Evolutionary conservation across 371 early-diverging fungal genomes (phyloP).

Genomic region (Mucor velutinosus): DNA sequence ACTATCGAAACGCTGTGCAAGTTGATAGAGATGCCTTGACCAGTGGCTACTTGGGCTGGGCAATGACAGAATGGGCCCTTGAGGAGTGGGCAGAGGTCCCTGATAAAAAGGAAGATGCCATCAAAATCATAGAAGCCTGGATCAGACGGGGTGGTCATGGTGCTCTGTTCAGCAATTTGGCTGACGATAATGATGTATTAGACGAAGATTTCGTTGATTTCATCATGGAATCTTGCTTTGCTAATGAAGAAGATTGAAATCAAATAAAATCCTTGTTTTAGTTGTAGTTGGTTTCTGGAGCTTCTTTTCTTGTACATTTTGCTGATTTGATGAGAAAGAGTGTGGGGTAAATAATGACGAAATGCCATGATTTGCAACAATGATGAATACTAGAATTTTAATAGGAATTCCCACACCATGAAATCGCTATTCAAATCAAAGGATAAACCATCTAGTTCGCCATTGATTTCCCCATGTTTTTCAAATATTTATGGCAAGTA

Average conservation of each 20-base stretch:
- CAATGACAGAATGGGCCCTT: conserved; percentile 43
- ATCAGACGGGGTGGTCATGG: conserved; percentile 41
- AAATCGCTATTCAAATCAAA: conserved; percentile 4
- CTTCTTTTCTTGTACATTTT: background rate
- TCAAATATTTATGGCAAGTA: background rate
- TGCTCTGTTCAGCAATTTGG: conserved; percentile 32
- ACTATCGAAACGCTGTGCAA: conserved; percentile 46
- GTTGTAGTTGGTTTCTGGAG: background rate
- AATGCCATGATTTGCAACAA: background rate
- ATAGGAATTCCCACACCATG: background rate
- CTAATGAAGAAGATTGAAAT: conserved; percentile 19
- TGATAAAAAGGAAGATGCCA: conserved; percentile 34
- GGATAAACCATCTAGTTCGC: background rate
- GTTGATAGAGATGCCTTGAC: conserved; percentile 36
- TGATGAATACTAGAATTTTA: background rate
- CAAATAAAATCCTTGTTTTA: conserved; percentile 6
- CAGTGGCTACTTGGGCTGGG: conserved; percentile 48
- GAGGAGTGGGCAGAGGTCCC: conserved; percentile 35
- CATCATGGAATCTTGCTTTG: conserved; percentile 35
- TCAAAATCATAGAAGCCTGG: conserved; percentile 41
- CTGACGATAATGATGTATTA: conserved; percentile 41
- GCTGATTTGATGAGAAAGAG: background rate
- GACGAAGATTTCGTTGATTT: conserved; percentile 44
- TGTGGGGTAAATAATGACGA: background rate
- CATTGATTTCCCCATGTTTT: background rate